Percentiles rank a stretch among this genome's conserved stretches.
Conservation (phyloP, 2,329 filamentous ascomycete genomes). For the Arthrobotrys pseudoclavata region DNA sequence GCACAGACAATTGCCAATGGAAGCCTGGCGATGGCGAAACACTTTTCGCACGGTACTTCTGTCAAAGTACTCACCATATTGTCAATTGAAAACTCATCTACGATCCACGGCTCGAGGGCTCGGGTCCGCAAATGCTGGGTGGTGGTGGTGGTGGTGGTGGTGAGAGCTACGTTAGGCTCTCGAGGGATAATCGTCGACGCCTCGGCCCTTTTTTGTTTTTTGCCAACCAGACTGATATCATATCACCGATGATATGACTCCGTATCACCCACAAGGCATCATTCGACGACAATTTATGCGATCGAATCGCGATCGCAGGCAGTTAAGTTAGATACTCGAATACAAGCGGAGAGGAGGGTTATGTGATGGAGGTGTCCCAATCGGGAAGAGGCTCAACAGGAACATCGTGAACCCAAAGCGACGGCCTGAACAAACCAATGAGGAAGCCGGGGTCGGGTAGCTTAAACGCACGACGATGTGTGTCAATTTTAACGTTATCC, state of each 20-base stretch:
- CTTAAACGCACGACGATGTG: conserved; percentile 53
- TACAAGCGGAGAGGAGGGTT: neutral
- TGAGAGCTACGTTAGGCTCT: neutral
- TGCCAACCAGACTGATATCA: conserved; percentile 14
- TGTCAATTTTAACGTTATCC: conserved; percentile 58
- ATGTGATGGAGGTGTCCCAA: conserved; percentile 15
- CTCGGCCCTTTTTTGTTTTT: neutral
- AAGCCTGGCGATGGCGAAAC: neutral
- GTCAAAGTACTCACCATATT: neutral
- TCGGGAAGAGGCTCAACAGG: conserved; percentile 23
- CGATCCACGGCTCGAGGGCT: neutral
- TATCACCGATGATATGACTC: neutral
- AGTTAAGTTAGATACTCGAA: neutral
- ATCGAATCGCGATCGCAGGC: conserved; percentile 8
- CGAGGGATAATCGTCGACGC: conserved; percentile 17
- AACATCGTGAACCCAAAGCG: conserved; percentile 27
- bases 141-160: neutral
- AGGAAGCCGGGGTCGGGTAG: conserved; percentile 35
- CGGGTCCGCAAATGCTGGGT: conserved; percentile 21
- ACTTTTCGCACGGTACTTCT: neutral
- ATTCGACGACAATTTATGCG: conserved; percentile 5
- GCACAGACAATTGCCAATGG: conserved; percentile 10
- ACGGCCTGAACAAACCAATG: conserved; percentile 10
- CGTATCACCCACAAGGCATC: conserved; percentile 18
- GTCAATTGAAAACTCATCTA: conserved; percentile 4